phyloP scores from a whole-genome alignment of 192 early-diverging fungal genomes.

The Lobosporangium transversale region DNA sequence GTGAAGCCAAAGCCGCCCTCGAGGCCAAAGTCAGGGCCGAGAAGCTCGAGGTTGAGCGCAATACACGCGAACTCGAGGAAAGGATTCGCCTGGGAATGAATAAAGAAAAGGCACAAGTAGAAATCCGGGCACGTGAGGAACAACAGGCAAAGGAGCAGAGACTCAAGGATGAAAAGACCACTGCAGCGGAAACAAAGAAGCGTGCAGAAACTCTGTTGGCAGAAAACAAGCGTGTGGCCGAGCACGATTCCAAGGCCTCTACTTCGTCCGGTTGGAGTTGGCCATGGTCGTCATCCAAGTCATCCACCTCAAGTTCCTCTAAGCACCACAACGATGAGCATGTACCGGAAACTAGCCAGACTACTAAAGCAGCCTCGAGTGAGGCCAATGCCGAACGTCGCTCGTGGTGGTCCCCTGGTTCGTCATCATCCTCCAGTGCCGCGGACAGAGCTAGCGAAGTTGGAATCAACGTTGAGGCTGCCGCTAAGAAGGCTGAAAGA shows the following conservation, averaged over 20 bases:
- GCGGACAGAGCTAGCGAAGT: conserved; percentile 11
- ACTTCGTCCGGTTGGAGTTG: conserved; percentile 28
- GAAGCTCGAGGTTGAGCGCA: conserved; percentile 23
- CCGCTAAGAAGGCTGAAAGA: conserved; percentile 30
- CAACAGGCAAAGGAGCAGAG: conserved; percentile 2
- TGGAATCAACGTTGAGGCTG: conserved; percentile 15
- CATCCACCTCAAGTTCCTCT: neutral
- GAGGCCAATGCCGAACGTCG: conserved; percentile 11
- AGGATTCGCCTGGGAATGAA: conserved; percentile 12
- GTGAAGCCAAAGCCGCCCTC: conserved; percentile 25
- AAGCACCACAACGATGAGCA: no score
- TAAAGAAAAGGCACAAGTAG: conserved; percentile 1
- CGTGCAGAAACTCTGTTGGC: conserved; percentile 14
- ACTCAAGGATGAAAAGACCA: conserved; percentile 22
- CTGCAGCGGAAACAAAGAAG: conserved; percentile 17
- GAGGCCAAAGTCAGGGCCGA: conserved; percentile 25
- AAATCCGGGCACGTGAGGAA: conserved; percentile 3
- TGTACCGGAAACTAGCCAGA: no score
- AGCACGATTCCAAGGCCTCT: neutral
- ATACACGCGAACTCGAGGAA: conserved; percentile 18
- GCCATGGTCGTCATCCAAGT: conserved; percentile 29
- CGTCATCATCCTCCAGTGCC: neutral
- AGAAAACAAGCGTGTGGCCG: conserved; percentile 6
- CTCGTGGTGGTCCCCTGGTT: conserved; percentile 3
- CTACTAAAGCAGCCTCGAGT: no score